A percentile compares a stretch with the other conserved stretches of the same genome.
Evolutionary conservation across 306 rosid species (phyloP).

Genomic region (Glycine tomentella): DNA sequence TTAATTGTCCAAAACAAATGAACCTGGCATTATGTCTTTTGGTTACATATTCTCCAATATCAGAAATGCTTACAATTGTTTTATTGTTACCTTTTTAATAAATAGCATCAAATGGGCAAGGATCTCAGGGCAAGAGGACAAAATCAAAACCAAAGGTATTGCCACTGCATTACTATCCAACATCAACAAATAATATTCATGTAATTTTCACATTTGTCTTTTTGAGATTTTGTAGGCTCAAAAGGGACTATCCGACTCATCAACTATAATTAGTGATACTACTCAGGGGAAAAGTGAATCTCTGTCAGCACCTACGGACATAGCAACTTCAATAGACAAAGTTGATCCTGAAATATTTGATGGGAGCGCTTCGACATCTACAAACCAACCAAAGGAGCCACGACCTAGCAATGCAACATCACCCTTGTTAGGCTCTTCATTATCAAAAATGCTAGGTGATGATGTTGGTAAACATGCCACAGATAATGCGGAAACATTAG

Average conservation of each 20-base stretch:
- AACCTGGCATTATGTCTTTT: conserved; percentile 21
- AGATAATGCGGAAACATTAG: conserved; percentile 51
- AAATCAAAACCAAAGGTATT: conserved; percentile 78
- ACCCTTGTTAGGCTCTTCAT: conserved; percentile 50
- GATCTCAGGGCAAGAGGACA: conserved; percentile 74
- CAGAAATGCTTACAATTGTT: conserved; percentile 48
- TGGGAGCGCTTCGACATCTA: conserved; percentile 49
- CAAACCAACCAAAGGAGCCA: conserved; percentile 53
- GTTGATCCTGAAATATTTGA: conserved; percentile 58
- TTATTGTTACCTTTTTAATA: conserved; percentile 38
- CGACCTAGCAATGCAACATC: conserved; percentile 48
- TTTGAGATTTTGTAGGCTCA: conserved; percentile 60
- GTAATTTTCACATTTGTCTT: conserved; percentile 28
- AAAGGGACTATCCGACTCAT: conserved; percentile 53
- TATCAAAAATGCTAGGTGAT: conserved; percentile 46
- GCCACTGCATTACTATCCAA: conserved; percentile 15
- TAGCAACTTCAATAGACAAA: conserved; percentile 53
- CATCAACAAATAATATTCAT: conserved; percentile 4
- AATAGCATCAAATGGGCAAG: conserved; percentile 87
- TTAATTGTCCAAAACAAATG: neutral
- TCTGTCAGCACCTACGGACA: conserved; percentile 49
- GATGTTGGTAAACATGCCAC: conserved; percentile 58
- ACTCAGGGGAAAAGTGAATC: conserved; percentile 55
- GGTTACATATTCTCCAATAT: conserved; percentile 10
- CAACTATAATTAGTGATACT: conserved; percentile 48